These are phyloP conservation scores for Nemophila menziesii DNA, from an alignment of 257 asterid genomes.

Conservation along the genomic window DNA sequence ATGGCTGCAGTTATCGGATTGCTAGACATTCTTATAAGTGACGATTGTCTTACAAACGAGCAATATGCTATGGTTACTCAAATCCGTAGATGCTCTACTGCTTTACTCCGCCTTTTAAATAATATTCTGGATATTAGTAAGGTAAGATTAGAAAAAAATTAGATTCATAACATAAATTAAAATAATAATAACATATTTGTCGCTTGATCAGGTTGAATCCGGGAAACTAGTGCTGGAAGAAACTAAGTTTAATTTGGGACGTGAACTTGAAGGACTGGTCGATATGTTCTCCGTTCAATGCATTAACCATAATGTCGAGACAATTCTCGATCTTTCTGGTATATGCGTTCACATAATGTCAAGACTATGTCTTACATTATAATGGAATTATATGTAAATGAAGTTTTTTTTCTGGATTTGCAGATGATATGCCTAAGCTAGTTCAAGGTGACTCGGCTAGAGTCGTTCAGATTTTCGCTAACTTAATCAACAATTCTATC, in stretches of 20 bases:
- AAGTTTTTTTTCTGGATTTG: slow-evolving; percentile 9
- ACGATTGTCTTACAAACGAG: slow-evolving; percentile 65
- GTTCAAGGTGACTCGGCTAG: slow-evolving; percentile 86
- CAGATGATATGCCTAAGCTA: slow-evolving; percentile 88
- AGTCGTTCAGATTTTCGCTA: slow-evolving; percentile 78
- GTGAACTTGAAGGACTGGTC: slow-evolving; percentile 89
- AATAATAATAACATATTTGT: neutral
- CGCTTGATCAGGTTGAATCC: slow-evolving; percentile 67
- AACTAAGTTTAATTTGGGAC: slow-evolving; percentile 71
- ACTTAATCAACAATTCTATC: slow-evolving; percentile 75
- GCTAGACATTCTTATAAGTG: slow-evolving; percentile 78
- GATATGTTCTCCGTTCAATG: slow-evolving; percentile 94
- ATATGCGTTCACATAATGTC: slow-evolving; percentile 5
- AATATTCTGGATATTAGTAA: slow-evolving; percentile 91
- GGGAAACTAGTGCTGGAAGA: slow-evolving; percentile 84
- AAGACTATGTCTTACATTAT: neutral
- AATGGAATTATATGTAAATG: slow-evolving; percentile 2
- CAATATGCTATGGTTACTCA: slow-evolving; percentile 70
- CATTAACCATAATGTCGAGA: slow-evolving; percentile 81
- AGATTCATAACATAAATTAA: neutral
- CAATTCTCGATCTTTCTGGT: slow-evolving; percentile 90
- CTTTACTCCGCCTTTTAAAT: slow-evolving; percentile 80
- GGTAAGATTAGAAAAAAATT: slow-evolving; percentile 29
- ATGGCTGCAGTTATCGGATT: slow-evolving; percentile 98
- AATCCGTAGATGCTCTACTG: slow-evolving; percentile 85